A percentile compares a stretch with the other conserved stretches of the same genome.
These are phyloP conservation scores for Pyracantha coccinea DNA, from an alignment of 331 rosid species.

Conservation along the genomic window DNA sequence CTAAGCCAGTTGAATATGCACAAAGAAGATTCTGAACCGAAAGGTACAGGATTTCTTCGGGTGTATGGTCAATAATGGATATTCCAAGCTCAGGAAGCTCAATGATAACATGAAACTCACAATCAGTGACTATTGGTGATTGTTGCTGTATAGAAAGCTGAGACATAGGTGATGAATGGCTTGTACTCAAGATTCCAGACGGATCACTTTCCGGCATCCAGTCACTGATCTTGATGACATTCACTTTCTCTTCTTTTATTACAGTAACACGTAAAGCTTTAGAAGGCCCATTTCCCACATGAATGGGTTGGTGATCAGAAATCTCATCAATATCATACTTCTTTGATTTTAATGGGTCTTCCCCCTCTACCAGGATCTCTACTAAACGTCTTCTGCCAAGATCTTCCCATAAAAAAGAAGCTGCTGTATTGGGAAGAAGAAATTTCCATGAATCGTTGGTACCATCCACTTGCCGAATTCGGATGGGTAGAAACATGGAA, in stretches of 20 bases:
- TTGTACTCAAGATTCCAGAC: conserved; percentile 33
- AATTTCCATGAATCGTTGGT: conserved; percentile 69
- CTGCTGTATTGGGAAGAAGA: conserved; percentile 73
- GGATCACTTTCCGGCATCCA: conserved; percentile 88
- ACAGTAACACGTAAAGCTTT: conserved; percentile 67
- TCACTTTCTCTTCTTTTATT: conserved; percentile 72
- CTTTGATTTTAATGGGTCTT: conserved; percentile 57
- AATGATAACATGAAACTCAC: conserved; percentile 71
- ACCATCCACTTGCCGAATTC: conserved; percentile 83
- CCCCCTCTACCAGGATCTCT: conserved; percentile 74
- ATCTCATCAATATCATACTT: conserved; percentile 77
- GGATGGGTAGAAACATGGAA: conserved; percentile 80
- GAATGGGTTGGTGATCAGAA: conserved; percentile 66
- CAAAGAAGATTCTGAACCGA: conserved; percentile 80
- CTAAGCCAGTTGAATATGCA: conserved; percentile 90
- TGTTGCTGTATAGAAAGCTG: conserved; percentile 40
- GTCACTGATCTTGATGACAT: conserved; percentile 75
- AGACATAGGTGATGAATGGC: conserved; percentile 28
- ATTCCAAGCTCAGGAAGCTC: conserved; percentile 95
- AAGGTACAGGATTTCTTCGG: conserved; percentile 87
- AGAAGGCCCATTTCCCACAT: conserved; percentile 48
- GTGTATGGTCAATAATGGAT: conserved; percentile 90
- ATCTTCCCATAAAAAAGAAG: conserved; percentile 96
- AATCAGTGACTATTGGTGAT: conserved; percentile 38
- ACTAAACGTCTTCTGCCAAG: conserved; percentile 79